Conservation (phyloP, 2,329 filamentous ascomycete species). For the Colletotrichum salicis region DNA sequence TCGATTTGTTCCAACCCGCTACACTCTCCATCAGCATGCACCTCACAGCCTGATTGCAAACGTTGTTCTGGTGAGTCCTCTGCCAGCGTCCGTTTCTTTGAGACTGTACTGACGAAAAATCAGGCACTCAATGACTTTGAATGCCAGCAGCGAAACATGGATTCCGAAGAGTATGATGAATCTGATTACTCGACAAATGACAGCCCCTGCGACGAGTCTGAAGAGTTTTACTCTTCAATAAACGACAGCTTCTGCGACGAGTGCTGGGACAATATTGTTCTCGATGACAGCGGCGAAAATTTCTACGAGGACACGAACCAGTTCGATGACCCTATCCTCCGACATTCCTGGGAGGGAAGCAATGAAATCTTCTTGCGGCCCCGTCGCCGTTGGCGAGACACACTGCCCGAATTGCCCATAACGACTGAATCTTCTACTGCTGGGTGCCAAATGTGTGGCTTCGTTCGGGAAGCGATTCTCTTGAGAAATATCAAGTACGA, state of each 20-base stretch:
- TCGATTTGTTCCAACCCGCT: neutral
- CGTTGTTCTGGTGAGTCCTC: fast-evolving
- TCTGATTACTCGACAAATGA: neutral
- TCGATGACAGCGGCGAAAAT: neutral
- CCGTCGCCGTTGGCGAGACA: neutral
- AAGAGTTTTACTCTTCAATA: no score
- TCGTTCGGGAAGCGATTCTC: constrained; percentile 2
- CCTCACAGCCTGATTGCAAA: neutral
- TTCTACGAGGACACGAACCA: neutral
- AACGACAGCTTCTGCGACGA: no score
- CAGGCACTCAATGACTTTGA: neutral
- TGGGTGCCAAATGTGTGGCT: neutral
- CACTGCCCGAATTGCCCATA: neutral
- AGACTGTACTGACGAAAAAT: no score
- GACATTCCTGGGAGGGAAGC: neutral
- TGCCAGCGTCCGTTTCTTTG: neutral
- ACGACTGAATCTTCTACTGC: neutral
- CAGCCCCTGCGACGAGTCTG: neutral
- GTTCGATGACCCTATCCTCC: neutral
- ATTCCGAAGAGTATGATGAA: neutral
- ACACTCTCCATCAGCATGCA: neutral
- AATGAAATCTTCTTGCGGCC: neutral
- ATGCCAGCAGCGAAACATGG: neutral
- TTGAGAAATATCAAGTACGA: no score
- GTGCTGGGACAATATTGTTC: neutral